These are phyloP conservation scores for Beauveria scarabaeidicola DNA, from an alignment of 2,329 filamentous ascomycete genomes.

Conservation along the genomic window DNA sequence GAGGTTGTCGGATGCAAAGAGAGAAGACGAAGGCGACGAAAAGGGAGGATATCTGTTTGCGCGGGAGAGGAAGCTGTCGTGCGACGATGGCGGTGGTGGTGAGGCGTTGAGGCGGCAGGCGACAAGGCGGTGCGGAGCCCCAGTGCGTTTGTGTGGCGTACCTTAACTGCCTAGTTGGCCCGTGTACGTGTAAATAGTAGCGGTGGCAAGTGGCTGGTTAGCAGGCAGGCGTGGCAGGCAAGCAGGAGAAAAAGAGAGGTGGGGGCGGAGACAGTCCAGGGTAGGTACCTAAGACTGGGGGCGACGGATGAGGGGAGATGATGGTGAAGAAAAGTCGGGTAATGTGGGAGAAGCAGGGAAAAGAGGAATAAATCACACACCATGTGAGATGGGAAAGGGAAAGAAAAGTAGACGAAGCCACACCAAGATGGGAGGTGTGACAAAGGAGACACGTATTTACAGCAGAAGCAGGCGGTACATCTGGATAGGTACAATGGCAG, in stretches of 20 bases:
- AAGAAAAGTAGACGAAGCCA: not conserved
- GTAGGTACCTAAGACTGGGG: not conserved
- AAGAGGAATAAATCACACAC: not conserved
- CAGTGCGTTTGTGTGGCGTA: not conserved
- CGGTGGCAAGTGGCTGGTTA: too few relatives aligned
- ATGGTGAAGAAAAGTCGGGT: not conserved
- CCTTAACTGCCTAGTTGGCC: too few relatives aligned
- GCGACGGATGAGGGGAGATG: not conserved
- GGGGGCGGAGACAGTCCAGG: constrained; percentile 6
- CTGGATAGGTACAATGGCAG: not conserved
- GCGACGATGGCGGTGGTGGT: not conserved
- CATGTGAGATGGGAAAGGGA: not conserved
- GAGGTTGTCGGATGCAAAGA: not conserved
- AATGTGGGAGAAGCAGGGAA: not conserved
- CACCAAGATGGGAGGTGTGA: not conserved
- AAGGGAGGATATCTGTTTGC: constrained; percentile 4
- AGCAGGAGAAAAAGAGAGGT: not conserved
- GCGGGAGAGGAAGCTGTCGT: not conserved
- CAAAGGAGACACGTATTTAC: not conserved
- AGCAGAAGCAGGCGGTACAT: too few relatives aligned
- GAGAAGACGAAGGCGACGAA: not conserved
- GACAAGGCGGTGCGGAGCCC: not conserved
- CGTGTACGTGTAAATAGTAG: too few relatives aligned
- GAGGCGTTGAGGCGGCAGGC: not conserved
- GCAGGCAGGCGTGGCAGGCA: too few relatives aligned